Conservation (phyloP, 805 yeast species). For the Metschnikowia lunata region DNA sequence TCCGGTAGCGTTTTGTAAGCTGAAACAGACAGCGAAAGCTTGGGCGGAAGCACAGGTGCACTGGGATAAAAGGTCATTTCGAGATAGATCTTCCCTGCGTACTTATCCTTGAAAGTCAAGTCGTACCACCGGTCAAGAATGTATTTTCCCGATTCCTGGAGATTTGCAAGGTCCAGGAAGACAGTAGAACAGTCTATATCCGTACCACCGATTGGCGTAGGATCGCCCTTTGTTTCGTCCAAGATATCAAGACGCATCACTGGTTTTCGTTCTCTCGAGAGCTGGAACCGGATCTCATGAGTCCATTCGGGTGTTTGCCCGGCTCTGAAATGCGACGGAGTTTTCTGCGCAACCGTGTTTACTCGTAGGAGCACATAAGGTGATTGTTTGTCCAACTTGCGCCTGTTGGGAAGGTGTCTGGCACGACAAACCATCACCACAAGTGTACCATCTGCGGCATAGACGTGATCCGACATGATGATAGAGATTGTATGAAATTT, state of each 20-base stretch:
- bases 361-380: conserved; percentile 84
- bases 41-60: conserved; percentile 42
- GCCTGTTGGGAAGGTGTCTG: conserved; percentile 78
- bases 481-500: too few relatives aligned
- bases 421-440: conserved; percentile 78
- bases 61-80: conserved; percentile 89
- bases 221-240: conserved; percentile 82
- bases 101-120: conserved; percentile 58
- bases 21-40: conserved; percentile 14
- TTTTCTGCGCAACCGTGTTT: conserved; percentile 75
- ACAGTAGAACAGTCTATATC: conserved; percentile 76
- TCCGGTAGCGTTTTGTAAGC: conserved; percentile 11
- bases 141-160: conserved; percentile 47
- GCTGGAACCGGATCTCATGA: conserved; percentile 62
- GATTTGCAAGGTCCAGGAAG: conserved; percentile 47
- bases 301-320: conserved; percentile 95
- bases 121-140: conserved; percentile 88
- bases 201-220: conserved; percentile 79
- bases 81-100: conserved; percentile 83
- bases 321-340: conserved; percentile 75
- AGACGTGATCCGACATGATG: conserved; percentile 3
- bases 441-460: conserved; percentile 49
- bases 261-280: conserved; percentile 61
- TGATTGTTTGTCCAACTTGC: conserved; percentile 87
- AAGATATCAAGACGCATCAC: conserved; percentile 66